Conservation (phyloP, 2,329 filamentous ascomycete species). For the Fusarium napiforme region DNA sequence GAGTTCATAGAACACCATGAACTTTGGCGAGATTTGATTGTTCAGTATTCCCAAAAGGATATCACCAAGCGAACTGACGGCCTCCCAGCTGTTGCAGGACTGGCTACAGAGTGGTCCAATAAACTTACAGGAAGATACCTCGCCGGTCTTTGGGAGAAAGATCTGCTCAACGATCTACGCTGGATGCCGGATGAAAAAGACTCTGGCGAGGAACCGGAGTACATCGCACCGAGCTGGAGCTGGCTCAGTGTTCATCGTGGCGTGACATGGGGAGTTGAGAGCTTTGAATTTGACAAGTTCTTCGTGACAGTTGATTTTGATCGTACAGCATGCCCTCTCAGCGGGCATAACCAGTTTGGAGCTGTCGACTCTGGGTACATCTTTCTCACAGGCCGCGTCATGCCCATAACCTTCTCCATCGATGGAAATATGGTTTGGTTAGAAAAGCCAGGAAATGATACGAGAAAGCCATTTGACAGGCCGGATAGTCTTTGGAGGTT, state of each 20-base stretch:
- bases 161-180: slow-evolving; percentile 29
- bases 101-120: slow-evolving; percentile 36
- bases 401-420: slow-evolving; percentile 12
- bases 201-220: neutral
- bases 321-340: slow-evolving; percentile 21
- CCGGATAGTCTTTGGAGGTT: slow-evolving; percentile 34
- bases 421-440: slow-evolving; percentile 2
- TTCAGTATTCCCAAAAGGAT: slow-evolving; percentile 38
- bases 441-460: slow-evolving; percentile 3
- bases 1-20: slow-evolving; percentile 30
- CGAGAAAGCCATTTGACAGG: slow-evolving; percentile 2
- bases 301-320: slow-evolving; percentile 21
- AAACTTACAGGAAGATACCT: slow-evolving; percentile 36
- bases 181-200: slow-evolving; percentile 36
- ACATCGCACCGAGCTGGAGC: slow-evolving; percentile 42
- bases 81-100: slow-evolving; percentile 40
- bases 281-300: slow-evolving; percentile 14
- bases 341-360: slow-evolving; percentile 28
- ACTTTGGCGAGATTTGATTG: slow-evolving; percentile 40
- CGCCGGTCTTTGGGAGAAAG: slow-evolving; percentile 41
- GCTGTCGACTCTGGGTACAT: slow-evolving; percentile 33
- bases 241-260: slow-evolving; percentile 41
- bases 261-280: slow-evolving; percentile 35
- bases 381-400: slow-evolving; percentile 30
- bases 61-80: slow-evolving; percentile 39